Evolutionary conservation across 805 yeast species (phyloP), one percentile per base, ranked within the genome.

Genomic region (Candida odintsovae): DNA sequence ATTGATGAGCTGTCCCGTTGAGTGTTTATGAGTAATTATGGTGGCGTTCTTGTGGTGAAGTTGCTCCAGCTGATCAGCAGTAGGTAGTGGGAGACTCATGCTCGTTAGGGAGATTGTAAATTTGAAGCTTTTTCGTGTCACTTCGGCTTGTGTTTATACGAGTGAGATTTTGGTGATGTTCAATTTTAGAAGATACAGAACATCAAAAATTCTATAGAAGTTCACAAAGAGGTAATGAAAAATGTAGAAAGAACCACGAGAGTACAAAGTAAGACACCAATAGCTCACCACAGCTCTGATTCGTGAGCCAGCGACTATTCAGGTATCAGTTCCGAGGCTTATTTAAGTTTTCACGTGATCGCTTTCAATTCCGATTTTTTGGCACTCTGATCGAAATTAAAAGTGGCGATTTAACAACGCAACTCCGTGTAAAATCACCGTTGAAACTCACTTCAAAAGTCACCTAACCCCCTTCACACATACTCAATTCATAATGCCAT

Each of bases 401-500:
- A n/a, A 33, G 20, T 33, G 36, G 20, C 36, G 18, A 16, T 33
- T 33, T 8, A 33, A 4, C 36, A 33, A n/a, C 11, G 4, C 20
- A 33, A 16, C 9, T 16, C 11, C 20, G 20, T 12, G n/a, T 16
- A 5, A 16, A 33, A 28, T 13, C 31, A 28, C 31, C 7, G 31
- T 28, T 33, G 11, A 33, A 18, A 16, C 8, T 10, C 18, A 33
- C 8, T 33, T 33, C 20, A 33, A 16, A 16, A 33, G 5, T 33
- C 36, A 33, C 4, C n/a, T 13, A 13, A 28, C n/a, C 31, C 31
- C 31, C 4, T 28, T 11, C 31, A 33, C 37, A 33, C 21, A 33
- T 33, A 33, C 21, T 33, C 12, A 20, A 49, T 18, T 33, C 36
- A 33, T 20, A 36, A 68, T 69, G 71, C 62, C 68, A 2, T 77